Evolutionary conservation across 345 rosid genomes (phyloP).

Genomic region (Salix dunnii): DNA sequence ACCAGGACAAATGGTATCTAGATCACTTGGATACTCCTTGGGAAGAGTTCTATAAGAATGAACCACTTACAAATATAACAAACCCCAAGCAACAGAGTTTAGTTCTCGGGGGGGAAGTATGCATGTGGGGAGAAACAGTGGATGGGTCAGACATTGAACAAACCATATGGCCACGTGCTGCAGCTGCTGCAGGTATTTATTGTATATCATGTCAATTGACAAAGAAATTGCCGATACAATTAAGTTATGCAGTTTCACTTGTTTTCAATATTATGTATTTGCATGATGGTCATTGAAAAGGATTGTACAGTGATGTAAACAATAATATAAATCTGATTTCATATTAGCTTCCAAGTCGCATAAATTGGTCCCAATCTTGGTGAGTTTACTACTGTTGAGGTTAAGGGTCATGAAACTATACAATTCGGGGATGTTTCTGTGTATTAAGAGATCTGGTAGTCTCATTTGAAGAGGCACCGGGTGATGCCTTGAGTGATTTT

Average conservation of each 20-base stretch:
- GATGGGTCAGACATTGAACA: conserved; percentile 61
- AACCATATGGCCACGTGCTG: conserved; percentile 87
- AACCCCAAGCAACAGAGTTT: conserved; percentile 41
- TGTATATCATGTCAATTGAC: not conserved
- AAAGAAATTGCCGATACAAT: not conserved
- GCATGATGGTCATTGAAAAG: not conserved
- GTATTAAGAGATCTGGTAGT: not conserved
- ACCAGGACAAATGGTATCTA: conserved; percentile 73
- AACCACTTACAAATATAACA: conserved; percentile 49
- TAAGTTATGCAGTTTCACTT: not conserved
- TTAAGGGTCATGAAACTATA: not conserved
- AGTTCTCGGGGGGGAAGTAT: conserved; percentile 74
- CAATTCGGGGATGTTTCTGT: not conserved
- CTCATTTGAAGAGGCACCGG: not conserved
- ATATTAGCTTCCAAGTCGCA: not conserved
- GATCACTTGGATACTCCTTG: conserved; percentile 58
- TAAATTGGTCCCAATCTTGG: not conserved
- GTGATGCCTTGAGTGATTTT: not conserved
- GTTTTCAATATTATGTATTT: too few species aligned
- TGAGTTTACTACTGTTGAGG: not conserved
- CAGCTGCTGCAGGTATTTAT: conserved; percentile 69
- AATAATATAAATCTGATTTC: not conserved
- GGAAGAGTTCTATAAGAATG: conserved; percentile 55
- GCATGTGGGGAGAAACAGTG: conserved; percentile 70
- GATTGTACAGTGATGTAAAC: not conserved